A percentile compares a stretch with the other conserved stretches of the same genome.
Conservation (phyloP, 2,329 filamentous ascomycete genomes). For the Furcasterigmium furcatum region DNA sequence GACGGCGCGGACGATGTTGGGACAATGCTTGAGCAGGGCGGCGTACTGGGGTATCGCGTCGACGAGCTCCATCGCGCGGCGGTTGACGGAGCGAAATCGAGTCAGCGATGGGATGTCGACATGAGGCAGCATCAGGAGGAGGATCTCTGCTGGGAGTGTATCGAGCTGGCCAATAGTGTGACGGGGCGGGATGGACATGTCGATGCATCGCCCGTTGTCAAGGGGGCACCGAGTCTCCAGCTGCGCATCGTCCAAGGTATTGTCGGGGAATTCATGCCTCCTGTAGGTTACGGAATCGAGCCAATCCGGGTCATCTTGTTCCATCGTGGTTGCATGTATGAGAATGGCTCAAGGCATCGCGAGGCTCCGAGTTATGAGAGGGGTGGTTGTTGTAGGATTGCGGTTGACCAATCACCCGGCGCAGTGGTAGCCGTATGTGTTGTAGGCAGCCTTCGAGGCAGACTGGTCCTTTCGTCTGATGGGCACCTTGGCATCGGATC, state of each 20-base stretch:
- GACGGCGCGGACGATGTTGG: conserved; percentile 25
- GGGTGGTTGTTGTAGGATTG: too few relatives aligned
- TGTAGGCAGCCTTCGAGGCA: too few relatives aligned
- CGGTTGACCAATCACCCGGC: too few relatives aligned
- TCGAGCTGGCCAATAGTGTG: conserved; percentile 19
- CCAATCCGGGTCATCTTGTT: background rate
- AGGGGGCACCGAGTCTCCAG: conserved; percentile 16
- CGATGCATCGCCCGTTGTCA: conserved; percentile 16
- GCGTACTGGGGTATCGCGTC: conserved; percentile 30
- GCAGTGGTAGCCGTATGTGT: too few relatives aligned
- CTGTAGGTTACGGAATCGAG: background rate
- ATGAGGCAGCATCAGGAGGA: conserved; percentile 19
- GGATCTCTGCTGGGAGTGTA: conserved; percentile 22
- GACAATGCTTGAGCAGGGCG: conserved; percentile 23
- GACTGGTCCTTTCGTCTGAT: too few relatives aligned
- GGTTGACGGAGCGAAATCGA: conserved; percentile 28
- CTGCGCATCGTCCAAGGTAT: conserved; percentile 14
- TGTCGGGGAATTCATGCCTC: background rate
- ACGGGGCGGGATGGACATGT: background rate
- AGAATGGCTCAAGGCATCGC: too few relatives aligned
- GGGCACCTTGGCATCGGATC: too few relatives aligned
- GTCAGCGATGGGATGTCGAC: conserved; percentile 27
- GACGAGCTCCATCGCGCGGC: conserved; percentile 25
- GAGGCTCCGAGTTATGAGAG: too few relatives aligned
- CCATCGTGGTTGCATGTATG: too few relatives aligned